phyloP scores from a whole-genome alignment of 495 filamentous ascomycete species.

The Cairneyella variabilis region DNA sequence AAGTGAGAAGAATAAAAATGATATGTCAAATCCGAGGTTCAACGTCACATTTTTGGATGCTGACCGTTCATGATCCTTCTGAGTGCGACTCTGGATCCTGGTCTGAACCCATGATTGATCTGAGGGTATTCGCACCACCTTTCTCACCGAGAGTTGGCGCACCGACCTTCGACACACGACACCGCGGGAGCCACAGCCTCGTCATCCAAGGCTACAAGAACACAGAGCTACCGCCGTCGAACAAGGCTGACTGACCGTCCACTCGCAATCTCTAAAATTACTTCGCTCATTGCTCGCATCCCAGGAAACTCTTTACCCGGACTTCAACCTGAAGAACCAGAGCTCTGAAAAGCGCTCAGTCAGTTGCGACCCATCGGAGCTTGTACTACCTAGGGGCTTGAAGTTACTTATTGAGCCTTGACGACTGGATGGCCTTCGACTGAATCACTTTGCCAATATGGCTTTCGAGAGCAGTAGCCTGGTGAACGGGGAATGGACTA shows the following conservation, averaged over 20 bases:
- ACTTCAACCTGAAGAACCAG: background rate
- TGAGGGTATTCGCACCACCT: background rate
- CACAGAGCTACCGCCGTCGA: background rate
- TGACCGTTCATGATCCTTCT: too few relatives aligned
- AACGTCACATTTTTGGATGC: too few relatives aligned
- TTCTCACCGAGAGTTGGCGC: background rate
- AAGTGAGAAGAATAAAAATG: too few relatives aligned
- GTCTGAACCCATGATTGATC: constrained; percentile 6
- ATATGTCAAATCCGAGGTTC: too few relatives aligned
- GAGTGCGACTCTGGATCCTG: constrained; percentile 2
- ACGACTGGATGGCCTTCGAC: constrained; percentile 12
- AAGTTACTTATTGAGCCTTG: background rate
- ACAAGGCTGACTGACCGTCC: constrained; percentile 10
- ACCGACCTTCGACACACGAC: too few relatives aligned
- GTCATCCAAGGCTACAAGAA: constrained; percentile 13
- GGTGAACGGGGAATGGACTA: constrained; percentile 57
- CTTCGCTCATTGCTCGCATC: background rate
- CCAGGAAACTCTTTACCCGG: too few relatives aligned
- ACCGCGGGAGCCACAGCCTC: constrained; percentile 8
- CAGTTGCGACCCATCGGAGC: background rate
- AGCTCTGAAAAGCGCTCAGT: background rate
- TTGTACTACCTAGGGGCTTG: background rate
- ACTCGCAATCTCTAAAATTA: background rate
- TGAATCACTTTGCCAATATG: constrained; percentile 13
- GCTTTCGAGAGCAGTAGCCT: constrained; percentile 50